Conservation (phyloP, 306 rosid genomes). For the Quercus gilva region DNA sequence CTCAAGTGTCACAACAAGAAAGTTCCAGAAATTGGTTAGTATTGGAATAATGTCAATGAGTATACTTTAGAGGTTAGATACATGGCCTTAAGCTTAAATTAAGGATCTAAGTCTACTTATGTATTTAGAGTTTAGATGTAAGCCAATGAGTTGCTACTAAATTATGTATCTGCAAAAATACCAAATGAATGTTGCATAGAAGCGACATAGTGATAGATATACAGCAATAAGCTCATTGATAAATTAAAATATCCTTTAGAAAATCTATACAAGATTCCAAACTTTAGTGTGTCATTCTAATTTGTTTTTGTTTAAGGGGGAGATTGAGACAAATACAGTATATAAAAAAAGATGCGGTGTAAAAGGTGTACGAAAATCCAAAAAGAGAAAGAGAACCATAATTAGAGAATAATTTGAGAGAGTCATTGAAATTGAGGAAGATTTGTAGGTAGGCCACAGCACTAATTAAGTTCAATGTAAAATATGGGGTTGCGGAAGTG, state of each 20-base stretch:
- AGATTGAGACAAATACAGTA: conserved; percentile 6
- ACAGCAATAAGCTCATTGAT: background rate
- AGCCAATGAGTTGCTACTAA: background rate
- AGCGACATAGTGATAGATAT: background rate
- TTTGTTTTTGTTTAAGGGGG: conserved; percentile 13
- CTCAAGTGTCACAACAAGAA: background rate
- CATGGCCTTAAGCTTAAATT: background rate
- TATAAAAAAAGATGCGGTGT: conserved; percentile 7
- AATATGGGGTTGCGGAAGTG: conserved; percentile 30
- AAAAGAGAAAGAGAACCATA: conserved; percentile 20
- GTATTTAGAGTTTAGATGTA: background rate
- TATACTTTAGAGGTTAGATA: background rate
- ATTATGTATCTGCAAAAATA: background rate
- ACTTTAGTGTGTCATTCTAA: conserved; percentile 9
- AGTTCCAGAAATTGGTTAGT: no score
- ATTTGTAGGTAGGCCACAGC: conserved; percentile 13
- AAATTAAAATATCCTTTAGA: background rate
- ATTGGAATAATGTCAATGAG: no score
- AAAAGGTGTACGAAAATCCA: conserved; percentile 19
- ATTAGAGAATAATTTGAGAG: conserved; percentile 24
- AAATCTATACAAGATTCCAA: conserved; percentile 35
- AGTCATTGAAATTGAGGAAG: conserved; percentile 9
- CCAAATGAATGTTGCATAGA: background rate
- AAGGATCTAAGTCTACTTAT: background rate
- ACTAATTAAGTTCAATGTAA: conserved; percentile 16